These are phyloP conservation scores for Beauveria caledonica DNA, from an alignment of 2,329 filamentous ascomycete species.

Conservation along the genomic window DNA sequence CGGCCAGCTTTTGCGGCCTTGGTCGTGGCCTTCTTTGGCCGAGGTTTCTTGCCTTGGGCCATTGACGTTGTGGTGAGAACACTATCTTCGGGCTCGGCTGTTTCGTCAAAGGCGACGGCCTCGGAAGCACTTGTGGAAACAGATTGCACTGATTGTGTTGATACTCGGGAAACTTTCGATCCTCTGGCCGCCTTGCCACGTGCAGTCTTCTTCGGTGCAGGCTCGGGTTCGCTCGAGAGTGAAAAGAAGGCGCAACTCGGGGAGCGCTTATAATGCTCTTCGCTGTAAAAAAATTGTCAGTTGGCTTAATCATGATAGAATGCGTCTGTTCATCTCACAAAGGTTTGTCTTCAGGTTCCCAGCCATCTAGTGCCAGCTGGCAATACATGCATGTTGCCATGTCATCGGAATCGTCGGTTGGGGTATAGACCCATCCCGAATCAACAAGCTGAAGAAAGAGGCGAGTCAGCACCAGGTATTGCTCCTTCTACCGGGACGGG, in stretches of 20 bases:
- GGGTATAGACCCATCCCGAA: constrained; percentile 90
- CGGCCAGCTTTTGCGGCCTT: constrained; percentile 38
- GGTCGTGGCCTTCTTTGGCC: constrained; percentile 45
- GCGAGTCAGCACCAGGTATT: constrained; percentile 8
- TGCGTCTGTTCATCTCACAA: constrained; percentile 44
- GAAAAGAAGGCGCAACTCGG: constrained; percentile 77
- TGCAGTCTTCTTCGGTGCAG: constrained; percentile 45
- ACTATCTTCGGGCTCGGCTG: constrained; percentile 48
- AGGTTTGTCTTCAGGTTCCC: constrained; percentile 89
- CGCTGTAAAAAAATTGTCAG: constrained; percentile 39
- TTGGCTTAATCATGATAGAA: not conserved
- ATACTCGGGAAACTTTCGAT: constrained; percentile 64
- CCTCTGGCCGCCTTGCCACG: constrained; percentile 45
- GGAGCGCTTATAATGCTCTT: constrained; percentile 77
- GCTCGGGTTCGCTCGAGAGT: constrained; percentile 50
- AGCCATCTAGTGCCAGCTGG: constrained; percentile 80
- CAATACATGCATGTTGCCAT: constrained; percentile 90
- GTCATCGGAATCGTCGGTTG: constrained; percentile 73
- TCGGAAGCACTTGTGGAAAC: constrained; percentile 43
- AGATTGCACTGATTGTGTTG: constrained; percentile 53
- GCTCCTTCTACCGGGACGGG: not conserved
- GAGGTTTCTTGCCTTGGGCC: constrained; percentile 35
- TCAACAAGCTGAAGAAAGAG: constrained; percentile 61
- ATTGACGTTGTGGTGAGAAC: constrained; percentile 51
- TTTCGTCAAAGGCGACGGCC: constrained; percentile 37